These are phyloP conservation scores for Penicillium fimorum DNA, from an alignment of 495 filamentous ascomycete species.

Conservation along the genomic window DNA sequence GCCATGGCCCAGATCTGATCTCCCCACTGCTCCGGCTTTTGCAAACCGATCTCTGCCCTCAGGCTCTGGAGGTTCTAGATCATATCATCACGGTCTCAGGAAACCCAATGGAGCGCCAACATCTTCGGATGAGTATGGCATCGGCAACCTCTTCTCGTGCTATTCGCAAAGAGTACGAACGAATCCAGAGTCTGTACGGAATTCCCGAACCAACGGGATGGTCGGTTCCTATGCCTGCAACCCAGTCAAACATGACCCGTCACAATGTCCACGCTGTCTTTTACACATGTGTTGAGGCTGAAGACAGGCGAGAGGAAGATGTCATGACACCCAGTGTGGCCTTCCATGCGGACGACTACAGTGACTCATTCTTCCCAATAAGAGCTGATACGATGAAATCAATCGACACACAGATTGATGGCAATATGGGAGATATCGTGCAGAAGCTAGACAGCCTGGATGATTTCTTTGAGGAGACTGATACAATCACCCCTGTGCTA, in stretches of 20 bases:
- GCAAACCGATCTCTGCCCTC: conserved; percentile 89
- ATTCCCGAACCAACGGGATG: conserved; percentile 95
- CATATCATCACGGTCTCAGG: conserved; percentile 92
- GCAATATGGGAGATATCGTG: conserved; percentile 80
- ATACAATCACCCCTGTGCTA: conserved; percentile 49
- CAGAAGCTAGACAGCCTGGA: conserved; percentile 90
- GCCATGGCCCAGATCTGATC: conserved; percentile 91
- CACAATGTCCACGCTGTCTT: conserved; percentile 95
- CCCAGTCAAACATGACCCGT: conserved; percentile 77
- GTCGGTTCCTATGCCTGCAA: conserved; percentile 92
- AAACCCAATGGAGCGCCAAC: conserved; percentile 88
- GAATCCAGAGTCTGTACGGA: conserved; percentile 89
- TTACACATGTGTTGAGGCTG: conserved; percentile 75
- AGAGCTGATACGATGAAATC: conserved; percentile 90
- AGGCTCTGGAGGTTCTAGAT: conserved; percentile 86
- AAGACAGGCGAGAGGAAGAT: conserved; percentile 55
- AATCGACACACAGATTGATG: conserved; percentile 73
- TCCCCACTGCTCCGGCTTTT: conserved; percentile 87
- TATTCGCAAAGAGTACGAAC: conserved; percentile 90
- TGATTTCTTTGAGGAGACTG: conserved; percentile 83
- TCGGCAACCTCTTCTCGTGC: conserved; percentile 70
- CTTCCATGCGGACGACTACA: conserved; percentile 87
- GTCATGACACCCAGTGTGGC: conserved; percentile 80
- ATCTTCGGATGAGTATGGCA: conserved; percentile 96
- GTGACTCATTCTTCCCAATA: conserved; percentile 73